Percentiles rank a stretch among this genome's conserved stretches.
Conservation (phyloP, 148 eudicot genomes). For the Rhododendron henanense region DNA sequence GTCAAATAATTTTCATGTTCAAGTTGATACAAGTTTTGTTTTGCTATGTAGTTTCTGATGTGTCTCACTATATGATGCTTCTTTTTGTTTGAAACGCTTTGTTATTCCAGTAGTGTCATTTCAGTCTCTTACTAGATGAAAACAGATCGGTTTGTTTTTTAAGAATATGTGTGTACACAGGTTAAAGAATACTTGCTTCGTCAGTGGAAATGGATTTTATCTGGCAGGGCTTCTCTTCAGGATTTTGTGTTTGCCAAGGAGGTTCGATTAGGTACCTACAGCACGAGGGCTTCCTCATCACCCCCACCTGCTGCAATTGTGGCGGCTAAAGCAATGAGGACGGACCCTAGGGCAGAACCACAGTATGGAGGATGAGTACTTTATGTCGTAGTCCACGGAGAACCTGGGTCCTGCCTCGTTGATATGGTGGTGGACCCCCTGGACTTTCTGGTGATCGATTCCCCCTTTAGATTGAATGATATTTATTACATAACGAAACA, state of each 20-base stretch:
- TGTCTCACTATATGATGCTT: not conserved
- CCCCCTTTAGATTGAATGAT: conserved; percentile 79
- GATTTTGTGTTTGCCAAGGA: conserved; percentile 98
- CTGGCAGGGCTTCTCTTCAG: conserved; percentile 72
- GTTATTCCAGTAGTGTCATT: not conserved
- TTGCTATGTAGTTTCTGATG: not conserved
- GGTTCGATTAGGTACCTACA: conserved; percentile 89
- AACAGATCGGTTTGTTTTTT: not conserved
- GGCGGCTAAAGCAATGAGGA: conserved; percentile 85
- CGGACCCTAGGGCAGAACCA: conserved; percentile 94
- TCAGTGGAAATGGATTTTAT: conserved; percentile 82
- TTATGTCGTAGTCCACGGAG: conserved; percentile 92
- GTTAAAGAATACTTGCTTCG: conserved; percentile 66
- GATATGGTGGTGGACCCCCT: conserved; percentile 92
- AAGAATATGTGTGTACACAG: conserved; percentile 30
- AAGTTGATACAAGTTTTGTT: not conserved
- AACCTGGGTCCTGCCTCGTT: conserved; percentile 88
- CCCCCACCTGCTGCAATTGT: conserved; percentile 96
- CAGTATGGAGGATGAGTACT: conserved; percentile 85
- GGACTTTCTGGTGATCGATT: conserved; percentile 61
- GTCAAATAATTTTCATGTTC: not conserved
- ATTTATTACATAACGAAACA: conserved; percentile 85
- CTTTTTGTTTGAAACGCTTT: not conserved
- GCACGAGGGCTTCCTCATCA: conserved; percentile 54
- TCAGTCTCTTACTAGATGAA: not conserved